These are phyloP conservation scores for Venturia pyrina DNA, from an alignment of 2,329 filamentous ascomycete genomes.

Conservation along the genomic window DNA sequence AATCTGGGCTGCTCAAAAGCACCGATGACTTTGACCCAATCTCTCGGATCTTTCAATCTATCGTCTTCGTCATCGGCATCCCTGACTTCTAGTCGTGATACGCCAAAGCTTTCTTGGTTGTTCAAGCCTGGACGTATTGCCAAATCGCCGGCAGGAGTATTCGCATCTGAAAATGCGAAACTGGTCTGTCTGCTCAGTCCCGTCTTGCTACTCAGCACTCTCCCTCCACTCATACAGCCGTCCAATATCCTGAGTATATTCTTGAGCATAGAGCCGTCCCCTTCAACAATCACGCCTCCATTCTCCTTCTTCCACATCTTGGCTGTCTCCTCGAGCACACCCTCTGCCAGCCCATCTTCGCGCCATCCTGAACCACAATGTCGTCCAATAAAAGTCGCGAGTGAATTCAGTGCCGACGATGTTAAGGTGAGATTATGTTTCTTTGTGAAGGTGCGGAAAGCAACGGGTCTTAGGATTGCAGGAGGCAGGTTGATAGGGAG, in stretches of 20 bases:
- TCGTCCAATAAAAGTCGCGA: constrained; percentile 83
- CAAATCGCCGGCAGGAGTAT: constrained; percentile 13
- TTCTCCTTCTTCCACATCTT: constrained; percentile 85
- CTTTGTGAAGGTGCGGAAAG: constrained; percentile 93
- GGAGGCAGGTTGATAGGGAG: constrained; percentile 84
- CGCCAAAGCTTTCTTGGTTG: constrained; percentile 54
- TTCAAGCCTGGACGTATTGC: constrained; percentile 33
- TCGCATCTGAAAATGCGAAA: constrained; percentile 44
- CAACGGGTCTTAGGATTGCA: constrained; percentile 75
- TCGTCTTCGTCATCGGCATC: constrained; percentile 52
- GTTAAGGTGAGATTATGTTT: constrained; percentile 92
- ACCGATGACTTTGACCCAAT: constrained; percentile 74
- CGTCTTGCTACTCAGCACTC: constrained; percentile 43
- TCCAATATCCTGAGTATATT: constrained; percentile 76
- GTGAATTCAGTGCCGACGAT: constrained; percentile 71
- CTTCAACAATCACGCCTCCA: constrained; percentile 85
- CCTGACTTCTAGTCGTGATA: constrained; percentile 39
- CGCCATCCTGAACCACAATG: constrained; percentile 95
- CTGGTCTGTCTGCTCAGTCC: constrained; percentile 55
- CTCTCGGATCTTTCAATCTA: constrained; percentile 55
- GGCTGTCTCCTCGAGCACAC: constrained; percentile 83
- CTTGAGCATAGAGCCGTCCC: constrained; percentile 58
- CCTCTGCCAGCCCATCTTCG: constrained; percentile 87
- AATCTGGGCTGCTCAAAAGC: constrained; percentile 80
- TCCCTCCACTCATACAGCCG: constrained; percentile 81